Conservation (phyloP, 1,139 yeast genomes). For the Meyerozyma sp. region DNA sequence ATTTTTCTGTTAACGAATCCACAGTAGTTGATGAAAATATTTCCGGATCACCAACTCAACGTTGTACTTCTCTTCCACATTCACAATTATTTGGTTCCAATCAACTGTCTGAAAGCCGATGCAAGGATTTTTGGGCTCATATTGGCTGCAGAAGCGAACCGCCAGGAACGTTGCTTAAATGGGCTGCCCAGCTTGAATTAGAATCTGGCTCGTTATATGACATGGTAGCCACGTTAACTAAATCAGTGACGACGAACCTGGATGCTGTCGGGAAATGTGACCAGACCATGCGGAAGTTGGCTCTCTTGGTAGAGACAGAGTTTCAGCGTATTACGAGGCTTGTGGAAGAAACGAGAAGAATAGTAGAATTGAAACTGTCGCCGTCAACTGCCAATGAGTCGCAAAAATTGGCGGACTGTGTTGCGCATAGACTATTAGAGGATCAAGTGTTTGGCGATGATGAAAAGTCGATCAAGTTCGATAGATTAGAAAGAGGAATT, state of each 20-base stretch:
- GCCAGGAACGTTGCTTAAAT: constrained; percentile 11
- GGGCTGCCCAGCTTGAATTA: constrained; percentile 31
- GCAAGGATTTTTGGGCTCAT: neutral
- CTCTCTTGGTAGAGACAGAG: neutral
- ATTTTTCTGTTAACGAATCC: neutral
- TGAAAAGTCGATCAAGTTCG: neutral
- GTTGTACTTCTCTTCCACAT: neutral
- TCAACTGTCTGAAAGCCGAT: neutral
- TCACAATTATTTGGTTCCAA: neutral
- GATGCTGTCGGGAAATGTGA: neutral
- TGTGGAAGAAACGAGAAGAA: neutral
- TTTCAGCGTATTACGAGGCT: neutral
- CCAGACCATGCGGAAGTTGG: neutral
- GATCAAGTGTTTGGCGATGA: neutral
- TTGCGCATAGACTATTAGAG: neutral
- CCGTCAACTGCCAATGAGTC: neutral
- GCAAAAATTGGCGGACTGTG: neutral
- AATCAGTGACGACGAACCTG: neutral
- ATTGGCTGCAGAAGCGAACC: neutral
- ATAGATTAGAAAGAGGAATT: neutral
- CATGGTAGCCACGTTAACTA: neutral
- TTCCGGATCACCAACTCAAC: neutral
- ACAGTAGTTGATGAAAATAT: neutral
- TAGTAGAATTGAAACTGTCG: neutral
- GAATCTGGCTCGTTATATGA: constrained; percentile 15